Evolutionary conservation across 2,329 filamentous ascomycete genomes (phyloP).

Genomic region (Penicillium griseofulvum): DNA sequence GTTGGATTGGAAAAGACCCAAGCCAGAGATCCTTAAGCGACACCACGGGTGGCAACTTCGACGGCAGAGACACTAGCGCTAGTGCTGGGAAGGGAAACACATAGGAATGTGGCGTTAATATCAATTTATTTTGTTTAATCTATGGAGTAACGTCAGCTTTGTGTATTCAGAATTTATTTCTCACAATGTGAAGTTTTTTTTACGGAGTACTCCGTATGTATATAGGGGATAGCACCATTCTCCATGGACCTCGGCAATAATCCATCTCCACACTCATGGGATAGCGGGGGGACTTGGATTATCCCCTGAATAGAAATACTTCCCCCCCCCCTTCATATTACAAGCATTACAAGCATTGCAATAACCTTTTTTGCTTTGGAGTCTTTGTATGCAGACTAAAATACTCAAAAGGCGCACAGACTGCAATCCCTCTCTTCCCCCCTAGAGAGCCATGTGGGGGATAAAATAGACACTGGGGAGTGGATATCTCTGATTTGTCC

Average conservation of each 20-base stretch:
- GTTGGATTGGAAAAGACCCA: slow-evolving; percentile 24
- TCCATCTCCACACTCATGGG: background rate
- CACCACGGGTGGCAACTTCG: slow-evolving; percentile 3
- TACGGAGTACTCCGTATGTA: no score
- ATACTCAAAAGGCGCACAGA: background rate
- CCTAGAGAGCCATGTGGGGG: slow-evolving; percentile 2
- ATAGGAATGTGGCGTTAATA: background rate
- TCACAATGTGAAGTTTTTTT: background rate
- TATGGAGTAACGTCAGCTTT: background rate
- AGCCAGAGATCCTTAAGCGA: slow-evolving; percentile 8
- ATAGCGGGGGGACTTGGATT: background rate
- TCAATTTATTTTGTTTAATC: background rate
- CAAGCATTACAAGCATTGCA: no score
- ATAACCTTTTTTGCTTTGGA: background rate
- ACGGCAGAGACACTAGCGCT: background rate
- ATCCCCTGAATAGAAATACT: background rate
- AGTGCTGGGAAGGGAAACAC: background rate
- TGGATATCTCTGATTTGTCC: background rate
- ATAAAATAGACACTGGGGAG: background rate
- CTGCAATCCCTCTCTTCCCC: background rate
- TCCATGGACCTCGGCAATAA: background rate
- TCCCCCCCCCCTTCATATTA: no score
- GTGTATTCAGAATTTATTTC: background rate
- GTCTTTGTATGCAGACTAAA: background rate
- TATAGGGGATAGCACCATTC: background rate